These are phyloP conservation scores for Botrytis fabae DNA, from an alignment of 2,329 filamentous ascomycete genomes.

Conservation along the genomic window DNA sequence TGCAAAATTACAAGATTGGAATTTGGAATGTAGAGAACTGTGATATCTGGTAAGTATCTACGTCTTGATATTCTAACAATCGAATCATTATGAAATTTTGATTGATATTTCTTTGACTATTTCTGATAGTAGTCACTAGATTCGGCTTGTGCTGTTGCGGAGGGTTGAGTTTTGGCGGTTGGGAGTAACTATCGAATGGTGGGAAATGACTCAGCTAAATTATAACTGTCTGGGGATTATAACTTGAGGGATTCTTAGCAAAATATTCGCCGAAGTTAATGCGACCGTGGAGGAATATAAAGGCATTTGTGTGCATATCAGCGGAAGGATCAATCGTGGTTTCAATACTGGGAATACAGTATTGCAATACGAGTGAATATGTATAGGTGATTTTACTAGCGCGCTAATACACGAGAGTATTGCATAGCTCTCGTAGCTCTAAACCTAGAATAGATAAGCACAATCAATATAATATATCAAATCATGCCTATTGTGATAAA, in stretches of 20 bases:
- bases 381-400: too few species aligned
- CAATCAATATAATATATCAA: too few species aligned
- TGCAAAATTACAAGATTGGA: too few species aligned
- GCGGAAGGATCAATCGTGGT: background rate
- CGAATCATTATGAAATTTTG: constrained; percentile 50
- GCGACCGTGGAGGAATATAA: constrained; percentile 50
- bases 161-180: constrained; percentile 35
- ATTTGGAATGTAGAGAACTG: too few species aligned
- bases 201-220: constrained; percentile 30
- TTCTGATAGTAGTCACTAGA: background rate
- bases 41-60: too few species aligned
- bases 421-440: too few species aligned
- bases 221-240: constrained; percentile 35
- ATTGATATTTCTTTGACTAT: background rate
- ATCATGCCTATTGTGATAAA: too few species aligned
- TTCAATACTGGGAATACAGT: background rate
- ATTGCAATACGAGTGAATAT: too few species aligned
- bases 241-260: constrained; percentile 46
- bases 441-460: too few species aligned
- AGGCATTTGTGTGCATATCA: constrained; percentile 40
- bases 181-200: constrained; percentile 31
- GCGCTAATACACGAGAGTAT: too few species aligned
- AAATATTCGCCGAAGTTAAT: constrained; percentile 40
- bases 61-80: constrained; percentile 46
- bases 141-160: background rate